These are phyloP conservation scores for Murraya koenigii DNA, from an alignment of 345 rosid species.

Conservation along the genomic window DNA sequence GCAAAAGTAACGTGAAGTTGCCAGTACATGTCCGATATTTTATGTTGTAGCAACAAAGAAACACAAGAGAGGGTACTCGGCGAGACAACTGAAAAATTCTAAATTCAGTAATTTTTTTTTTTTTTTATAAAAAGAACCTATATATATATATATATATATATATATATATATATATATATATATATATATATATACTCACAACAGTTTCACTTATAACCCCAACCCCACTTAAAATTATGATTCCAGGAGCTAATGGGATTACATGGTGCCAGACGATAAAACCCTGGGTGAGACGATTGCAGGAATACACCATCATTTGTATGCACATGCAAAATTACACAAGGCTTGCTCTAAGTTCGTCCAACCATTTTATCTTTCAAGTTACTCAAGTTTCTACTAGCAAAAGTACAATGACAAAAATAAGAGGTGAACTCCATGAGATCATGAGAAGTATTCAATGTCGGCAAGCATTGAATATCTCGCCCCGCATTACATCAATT, in stretches of 20 bases:
- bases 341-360: background rate
- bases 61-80: too few species aligned
- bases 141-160: too few species aligned
- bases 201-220: background rate
- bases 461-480: conserved; percentile 69
- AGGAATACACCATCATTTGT: background rate
- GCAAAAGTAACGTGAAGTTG: background rate
- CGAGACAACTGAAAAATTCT: too few species aligned
- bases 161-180: too few species aligned
- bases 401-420: background rate
- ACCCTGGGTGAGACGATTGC: background rate
- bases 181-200: too few species aligned
- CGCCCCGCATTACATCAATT: conserved; percentile 82
- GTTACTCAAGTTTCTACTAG: background rate
- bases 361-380: background rate
- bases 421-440: background rate
- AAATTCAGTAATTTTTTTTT: too few species aligned
- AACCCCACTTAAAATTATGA: background rate
- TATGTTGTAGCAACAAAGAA: too few species aligned
- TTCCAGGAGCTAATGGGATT: background rate
- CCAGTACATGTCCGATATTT: too few species aligned
- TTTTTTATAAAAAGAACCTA: too few species aligned
- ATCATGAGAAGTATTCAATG: background rate
- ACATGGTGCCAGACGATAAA: background rate
- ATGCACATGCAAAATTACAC: conserved; percentile 1